These are phyloP conservation scores for Rosa hybrid DNA, from an alignment of 331 rosid species.

Conservation along the genomic window DNA sequence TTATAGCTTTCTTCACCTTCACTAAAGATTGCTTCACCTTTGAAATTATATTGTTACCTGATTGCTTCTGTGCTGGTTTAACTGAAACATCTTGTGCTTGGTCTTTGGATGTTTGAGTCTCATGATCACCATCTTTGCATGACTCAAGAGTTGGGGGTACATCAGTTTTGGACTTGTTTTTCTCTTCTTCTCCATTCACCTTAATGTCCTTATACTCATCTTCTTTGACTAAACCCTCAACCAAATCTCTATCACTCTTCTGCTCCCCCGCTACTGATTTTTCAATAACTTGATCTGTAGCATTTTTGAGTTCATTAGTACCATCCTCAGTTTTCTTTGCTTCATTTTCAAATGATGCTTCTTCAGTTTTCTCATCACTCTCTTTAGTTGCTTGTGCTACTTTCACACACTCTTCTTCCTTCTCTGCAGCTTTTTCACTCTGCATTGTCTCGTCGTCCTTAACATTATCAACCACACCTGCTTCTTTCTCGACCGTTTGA, in stretches of 20 bases:
- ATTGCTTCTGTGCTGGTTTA: slow-evolving; percentile 20
- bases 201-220: slow-evolving; percentile 17
- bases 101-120: slow-evolving; percentile 12
- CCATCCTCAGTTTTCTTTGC: neutral
- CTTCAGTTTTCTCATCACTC: neutral
- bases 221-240: slow-evolving; percentile 8
- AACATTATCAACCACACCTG: neutral
- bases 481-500: neutral
- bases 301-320: neutral
- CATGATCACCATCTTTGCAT: slow-evolving; percentile 1
- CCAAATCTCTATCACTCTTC: slow-evolving; percentile 14
- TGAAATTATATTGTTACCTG: slow-evolving; percentile 19
- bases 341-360: neutral
- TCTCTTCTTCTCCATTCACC: slow-evolving; percentile 6
- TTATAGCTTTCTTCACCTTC: slow-evolving; percentile 29
- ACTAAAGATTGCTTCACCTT: slow-evolving; percentile 26
- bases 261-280: neutral
- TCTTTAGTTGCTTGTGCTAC: slow-evolving; percentile 9
- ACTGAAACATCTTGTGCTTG: slow-evolving; percentile 10
- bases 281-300: slow-evolving; percentile 1
- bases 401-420: slow-evolving; percentile 10
- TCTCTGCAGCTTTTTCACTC: neutral
- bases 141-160: neutral
- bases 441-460: neutral
- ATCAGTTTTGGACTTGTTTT: neutral